Base-by-base conservation (phyloP, 2,329 filamentous ascomycete species). In the Epicoccum nigrum region DNA sequence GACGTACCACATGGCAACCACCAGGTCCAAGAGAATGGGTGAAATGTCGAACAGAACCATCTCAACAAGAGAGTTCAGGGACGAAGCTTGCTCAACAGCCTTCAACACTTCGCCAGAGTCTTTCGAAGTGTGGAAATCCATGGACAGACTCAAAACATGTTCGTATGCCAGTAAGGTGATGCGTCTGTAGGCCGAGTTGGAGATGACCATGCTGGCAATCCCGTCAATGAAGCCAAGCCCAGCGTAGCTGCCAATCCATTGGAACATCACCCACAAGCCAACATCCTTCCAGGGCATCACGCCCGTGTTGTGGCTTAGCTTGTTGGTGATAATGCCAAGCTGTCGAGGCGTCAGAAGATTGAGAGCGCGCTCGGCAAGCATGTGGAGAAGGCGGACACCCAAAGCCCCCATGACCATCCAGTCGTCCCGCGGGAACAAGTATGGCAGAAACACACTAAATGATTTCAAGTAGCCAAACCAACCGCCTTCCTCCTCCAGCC, bases 281-380 rank as follows among this genome's bases (percentile, higher is more conserved):
- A 86, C 77, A 28, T 81, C 76, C 47, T 74, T 70, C 80, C 80
- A 84, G 3, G 84, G 80, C 47, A 81, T 74, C 4, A 65, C 58
- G 31, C 71, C 72, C 59, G 67, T 77, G 34, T 77, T 72, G 33
- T 80, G 78, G 23, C 79, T 79, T 17, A 95, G 75, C 54, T 83
- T 83, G 63, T 94, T 85, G 57, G 90, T 86, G 56, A 96, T 86
- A 51, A 89, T 84, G 57, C 90, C 91, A 25, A 93, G 83, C 67
- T 94, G 89, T 16, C 88, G 83, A n/a, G 91, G 91, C 25, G 91
- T 84, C 33, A 95, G 75, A 12, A 96, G 77, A 61, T 92, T 90
- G 41, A 95, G 77, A 4, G 83, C 83, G 58, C 92, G 90, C 47
- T 86, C 83, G 43, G 80, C 76, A n/a, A 92, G 70, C 17, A 94